phyloP scores from a whole-genome alignment of 768 basidiomycete genomes.

The Rhodotorula diobovata region DNA sequence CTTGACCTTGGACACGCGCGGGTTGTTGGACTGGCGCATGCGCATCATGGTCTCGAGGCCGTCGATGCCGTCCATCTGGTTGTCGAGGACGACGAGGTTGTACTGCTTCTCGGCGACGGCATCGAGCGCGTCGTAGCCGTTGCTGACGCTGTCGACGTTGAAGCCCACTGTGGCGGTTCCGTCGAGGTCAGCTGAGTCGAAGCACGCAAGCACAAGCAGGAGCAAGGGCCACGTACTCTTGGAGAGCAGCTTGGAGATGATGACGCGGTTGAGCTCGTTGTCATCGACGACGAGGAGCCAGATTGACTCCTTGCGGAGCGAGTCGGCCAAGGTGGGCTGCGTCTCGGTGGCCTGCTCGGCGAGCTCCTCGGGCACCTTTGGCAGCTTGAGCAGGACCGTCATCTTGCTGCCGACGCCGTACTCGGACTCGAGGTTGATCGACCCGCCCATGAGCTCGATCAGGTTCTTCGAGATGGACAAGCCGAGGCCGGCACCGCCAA shows the following conservation, averaged over 20 bases:
- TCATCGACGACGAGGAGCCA: slow-evolving; percentile 38
- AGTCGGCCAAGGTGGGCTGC: not conserved
- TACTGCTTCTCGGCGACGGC: slow-evolving; percentile 19
- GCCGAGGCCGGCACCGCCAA: slow-evolving; percentile 91
- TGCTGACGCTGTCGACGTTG: slow-evolving; percentile 20
- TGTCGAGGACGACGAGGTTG: slow-evolving; percentile 31
- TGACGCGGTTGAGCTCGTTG: slow-evolving; percentile 32
- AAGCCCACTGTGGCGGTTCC: slow-evolving; percentile 21
- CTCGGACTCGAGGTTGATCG: slow-evolving; percentile 26
- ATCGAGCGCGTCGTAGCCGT: slow-evolving; percentile 35
- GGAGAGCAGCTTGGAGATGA: slow-evolving; percentile 23
- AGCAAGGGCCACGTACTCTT: slow-evolving; percentile 18
- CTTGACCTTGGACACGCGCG: slow-evolving; percentile 11
- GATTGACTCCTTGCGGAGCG: not conserved
- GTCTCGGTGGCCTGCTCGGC: not conserved
- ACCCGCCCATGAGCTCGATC: slow-evolving; percentile 38
- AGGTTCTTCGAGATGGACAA: slow-evolving; percentile 62
- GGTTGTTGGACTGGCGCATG: slow-evolving; percentile 14
- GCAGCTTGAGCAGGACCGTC: slow-evolving; percentile 8
- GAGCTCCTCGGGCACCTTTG: slow-evolving; percentile 10
- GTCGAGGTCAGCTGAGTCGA: too few relatives aligned
- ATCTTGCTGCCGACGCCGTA: slow-evolving; percentile 35
- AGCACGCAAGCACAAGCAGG: not conserved
- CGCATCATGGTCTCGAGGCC: slow-evolving; percentile 30
- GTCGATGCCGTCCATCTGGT: slow-evolving; percentile 26